Conservation (phyloP, 352 stramenopile species). For the Phytophthora sp. region DNA sequence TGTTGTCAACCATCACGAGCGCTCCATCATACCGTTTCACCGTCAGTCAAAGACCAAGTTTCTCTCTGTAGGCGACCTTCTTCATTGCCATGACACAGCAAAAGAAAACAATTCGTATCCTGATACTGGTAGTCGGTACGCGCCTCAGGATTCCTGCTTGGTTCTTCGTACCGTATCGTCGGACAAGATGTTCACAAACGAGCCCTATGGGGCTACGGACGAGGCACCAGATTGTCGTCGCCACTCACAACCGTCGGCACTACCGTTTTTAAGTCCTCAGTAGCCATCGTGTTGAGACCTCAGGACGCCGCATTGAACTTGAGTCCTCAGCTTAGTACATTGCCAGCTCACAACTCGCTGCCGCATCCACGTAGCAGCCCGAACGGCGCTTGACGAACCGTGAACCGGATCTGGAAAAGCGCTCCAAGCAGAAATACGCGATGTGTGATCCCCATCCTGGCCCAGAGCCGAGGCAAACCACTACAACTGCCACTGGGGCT, state of each 20-base stretch:
- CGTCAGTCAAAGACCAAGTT: too few species aligned
- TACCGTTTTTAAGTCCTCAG: background rate
- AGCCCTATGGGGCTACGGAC: slow-evolving; percentile 6
- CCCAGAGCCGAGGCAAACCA: slow-evolving; percentile 17
- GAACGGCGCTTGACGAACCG: background rate
- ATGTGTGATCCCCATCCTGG: slow-evolving; percentile 27
- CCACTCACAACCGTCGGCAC: background rate
- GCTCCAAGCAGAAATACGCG: slow-evolving; percentile 32
- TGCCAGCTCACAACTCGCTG: background rate
- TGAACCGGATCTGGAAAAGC: slow-evolving; percentile 1
- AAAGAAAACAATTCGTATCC: too few species aligned
- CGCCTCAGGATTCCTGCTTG: slow-evolving; percentile 27
- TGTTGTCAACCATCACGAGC: too few species aligned
- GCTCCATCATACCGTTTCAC: too few species aligned
- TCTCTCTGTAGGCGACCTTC: background rate
- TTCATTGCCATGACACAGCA: background rate
- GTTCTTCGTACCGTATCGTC: slow-evolving; percentile 29
- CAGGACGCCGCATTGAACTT: background rate
- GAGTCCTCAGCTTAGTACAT: background rate
- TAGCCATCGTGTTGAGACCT: background rate
- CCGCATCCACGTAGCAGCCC: background rate
- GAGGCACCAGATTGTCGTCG: slow-evolving; percentile 6
- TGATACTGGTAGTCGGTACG: too few species aligned
- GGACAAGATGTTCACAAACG: slow-evolving; percentile 18
- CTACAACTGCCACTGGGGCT: slow-evolving; percentile 10